These are phyloP conservation scores for Phoma sp. DNA, from an alignment of 2,329 filamentous ascomycete genomes.

Conservation along the genomic window DNA sequence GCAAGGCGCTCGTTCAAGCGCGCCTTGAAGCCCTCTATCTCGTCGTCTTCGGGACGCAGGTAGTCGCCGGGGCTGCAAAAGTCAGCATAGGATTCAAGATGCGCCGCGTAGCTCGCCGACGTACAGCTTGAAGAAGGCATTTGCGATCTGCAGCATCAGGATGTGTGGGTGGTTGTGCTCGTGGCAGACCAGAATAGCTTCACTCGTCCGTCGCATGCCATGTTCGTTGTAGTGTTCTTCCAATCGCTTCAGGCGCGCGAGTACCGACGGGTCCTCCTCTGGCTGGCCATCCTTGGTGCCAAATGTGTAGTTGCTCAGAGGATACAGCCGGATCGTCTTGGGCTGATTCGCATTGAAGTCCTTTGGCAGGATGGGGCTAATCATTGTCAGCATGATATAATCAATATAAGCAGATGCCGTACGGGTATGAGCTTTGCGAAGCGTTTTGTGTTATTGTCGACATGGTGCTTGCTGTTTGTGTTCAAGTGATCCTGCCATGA, in stretches of 20 bases:
- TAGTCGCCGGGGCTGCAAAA: constrained; percentile 80
- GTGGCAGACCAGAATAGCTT: constrained; percentile 96
- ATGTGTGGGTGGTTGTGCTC: constrained; percentile 99
- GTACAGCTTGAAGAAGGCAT: constrained; percentile 95
- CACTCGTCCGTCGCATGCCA: constrained; percentile 96
- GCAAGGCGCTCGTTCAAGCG: constrained; percentile 92
- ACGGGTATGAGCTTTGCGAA: constrained; percentile 77
- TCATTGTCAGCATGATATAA: constrained; percentile 8
- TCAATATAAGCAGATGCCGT: constrained; percentile 23
- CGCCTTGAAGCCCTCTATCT: constrained; percentile 92
- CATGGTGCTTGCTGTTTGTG: constrained; percentile 59
- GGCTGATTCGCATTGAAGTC: constrained; percentile 90
- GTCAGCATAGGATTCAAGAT: constrained; percentile 1
- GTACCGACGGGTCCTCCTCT: constrained; percentile 94
- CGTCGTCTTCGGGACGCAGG: constrained; percentile 84
- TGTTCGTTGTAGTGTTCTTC: constrained; percentile 91
- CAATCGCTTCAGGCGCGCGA: constrained; percentile 89
- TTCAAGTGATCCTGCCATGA: constrained; percentile 10
- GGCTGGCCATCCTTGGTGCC: constrained; percentile 98
- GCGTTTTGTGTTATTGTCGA: constrained; percentile 80
- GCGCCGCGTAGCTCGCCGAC: not conserved
- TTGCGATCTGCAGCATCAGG: constrained; percentile 98
- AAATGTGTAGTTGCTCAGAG: constrained; percentile 98
- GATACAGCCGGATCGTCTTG: constrained; percentile 86
- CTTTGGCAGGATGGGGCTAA: constrained; percentile 75